Evolutionary conservation across 192 early-diverging fungal species (phyloP), one percentile per base, ranked within the genome.

Genomic region (Dissophora globulifera): DNA sequence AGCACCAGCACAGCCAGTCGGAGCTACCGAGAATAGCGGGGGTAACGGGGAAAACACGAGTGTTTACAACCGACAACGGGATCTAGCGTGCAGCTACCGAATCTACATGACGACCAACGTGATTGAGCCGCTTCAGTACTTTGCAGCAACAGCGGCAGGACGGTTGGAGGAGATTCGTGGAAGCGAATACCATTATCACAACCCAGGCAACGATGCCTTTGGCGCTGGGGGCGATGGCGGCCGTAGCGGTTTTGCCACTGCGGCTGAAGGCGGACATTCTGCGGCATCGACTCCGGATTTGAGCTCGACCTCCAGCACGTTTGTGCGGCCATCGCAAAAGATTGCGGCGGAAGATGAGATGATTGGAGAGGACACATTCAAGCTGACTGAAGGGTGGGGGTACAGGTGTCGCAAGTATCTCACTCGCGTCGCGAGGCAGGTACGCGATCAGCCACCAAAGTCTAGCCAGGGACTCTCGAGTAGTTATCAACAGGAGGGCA

Each of bases 21-120:
- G 29, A 27, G 35, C 25, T 3, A 19, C 3, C 22, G 31, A 47
- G 15, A 30, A 61, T 16, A 23, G 15, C 10, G 50, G 50, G 0
- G 55, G 23, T 4, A 47, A 38, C 22, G 62, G 54, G 1, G 71
- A 75, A 11, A 54, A 62, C 27, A 66, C 72, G 12, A 62, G 72
- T 35, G 51, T 67, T 6, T 76, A 76, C 17, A 57, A 25, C 11
- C 72, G 72, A 10, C 56, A 54, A 9, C 63, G 72, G 2, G 63
- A 67, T 2, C 42, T 76, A 16, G 38, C 31, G 1, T 66, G 42
- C 29, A 76, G 58, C 41, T 76, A 76, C 23, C 58, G 64, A 2
- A 67, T 76, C 26, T 76, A 76, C 12, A 76, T 76, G 72, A 76
- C 72, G 4, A 67, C 72, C 5, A 76, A 76, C 27, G 72, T 76